Evolutionary conservation across 441 rosid species (phyloP).

Genomic region (Codiaeum variegatum): DNA sequence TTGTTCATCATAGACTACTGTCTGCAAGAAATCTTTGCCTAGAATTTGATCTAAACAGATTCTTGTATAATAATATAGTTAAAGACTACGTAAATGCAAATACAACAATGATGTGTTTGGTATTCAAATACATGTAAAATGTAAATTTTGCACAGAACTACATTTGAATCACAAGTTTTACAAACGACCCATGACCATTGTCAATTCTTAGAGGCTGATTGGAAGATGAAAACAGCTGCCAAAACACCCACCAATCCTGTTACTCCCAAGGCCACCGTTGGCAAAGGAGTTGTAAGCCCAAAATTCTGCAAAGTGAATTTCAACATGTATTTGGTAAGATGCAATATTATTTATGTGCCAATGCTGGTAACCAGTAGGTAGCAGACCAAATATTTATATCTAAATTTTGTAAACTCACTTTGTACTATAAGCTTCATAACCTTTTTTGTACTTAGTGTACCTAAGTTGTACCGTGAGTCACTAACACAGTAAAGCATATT

Average conservation of each 20-base stretch:
- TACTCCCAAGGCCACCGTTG: slow-evolving; percentile 75
- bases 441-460: neutral
- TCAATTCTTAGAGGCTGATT: slow-evolving; percentile 62
- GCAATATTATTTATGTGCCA: neutral
- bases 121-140: neutral
- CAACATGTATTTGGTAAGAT: neutral
- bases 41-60: neutral
- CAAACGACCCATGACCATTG: slow-evolving; percentile 6
- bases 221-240: slow-evolving; percentile 74
- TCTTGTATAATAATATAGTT: neutral
- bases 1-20: neutral
- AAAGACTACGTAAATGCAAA: no score
- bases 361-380: neutral
- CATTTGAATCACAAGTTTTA: slow-evolving; percentile 23
- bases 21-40: slow-evolving; percentile 1
- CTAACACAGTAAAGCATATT: neutral
- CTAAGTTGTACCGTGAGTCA: neutral
- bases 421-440: neutral
- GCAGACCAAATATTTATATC: neutral
- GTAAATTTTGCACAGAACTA: slow-evolving; percentile 16
- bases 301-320: slow-evolving; percentile 60
- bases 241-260: slow-evolving; percentile 77
- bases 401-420: neutral
- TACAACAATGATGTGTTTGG: no score
- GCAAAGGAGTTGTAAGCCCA: slow-evolving; percentile 72